A percentile compares a stretch with the other conserved stretches of the same genome.
phyloP scores from a whole-genome alignment of 768 basidiomycete genomes.

The Trametes meyenii region DNA sequence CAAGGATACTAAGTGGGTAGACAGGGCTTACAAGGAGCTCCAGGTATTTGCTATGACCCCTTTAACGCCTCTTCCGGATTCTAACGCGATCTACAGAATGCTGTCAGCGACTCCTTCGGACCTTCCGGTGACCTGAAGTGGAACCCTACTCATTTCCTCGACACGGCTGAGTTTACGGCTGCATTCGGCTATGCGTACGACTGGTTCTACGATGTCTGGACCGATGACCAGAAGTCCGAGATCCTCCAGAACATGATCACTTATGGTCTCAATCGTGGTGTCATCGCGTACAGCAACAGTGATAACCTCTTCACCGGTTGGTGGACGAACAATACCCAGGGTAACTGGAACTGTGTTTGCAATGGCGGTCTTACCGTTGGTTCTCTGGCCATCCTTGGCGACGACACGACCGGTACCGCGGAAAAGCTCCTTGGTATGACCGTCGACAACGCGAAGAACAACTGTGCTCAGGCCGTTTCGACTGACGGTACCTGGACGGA shows the following conservation, averaged over 20 bases:
- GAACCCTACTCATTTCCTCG: slow-evolving; percentile 93
- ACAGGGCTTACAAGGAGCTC: slow-evolving; percentile 83
- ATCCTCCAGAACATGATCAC: slow-evolving; percentile 75
- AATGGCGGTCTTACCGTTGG: slow-evolving; percentile 89
- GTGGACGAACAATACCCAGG: slow-evolving; percentile 76
- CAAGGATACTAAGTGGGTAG: slow-evolving; percentile 89
- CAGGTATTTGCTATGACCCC: slow-evolving; percentile 56
- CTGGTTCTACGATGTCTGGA: slow-evolving; percentile 91
- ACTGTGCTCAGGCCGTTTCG: slow-evolving; percentile 67
- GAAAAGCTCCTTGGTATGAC: slow-evolving; percentile 65
- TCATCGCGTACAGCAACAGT: slow-evolving; percentile 29
- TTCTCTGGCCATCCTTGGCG: slow-evolving; percentile 86
- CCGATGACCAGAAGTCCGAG: slow-evolving; percentile 63
- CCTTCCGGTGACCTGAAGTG: slow-evolving; percentile 63
- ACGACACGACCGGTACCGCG: slow-evolving; percentile 78
- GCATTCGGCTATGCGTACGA: slow-evolving; percentile 95
- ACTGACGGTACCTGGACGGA: slow-evolving; percentile 92
- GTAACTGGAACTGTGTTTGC: slow-evolving; percentile 99
- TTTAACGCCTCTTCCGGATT: neutral
- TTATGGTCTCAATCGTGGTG: slow-evolving; percentile 75
- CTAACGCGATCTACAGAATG: slow-evolving; percentile 52
- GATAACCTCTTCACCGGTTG: slow-evolving; percentile 52
- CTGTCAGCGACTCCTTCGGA: slow-evolving; percentile 67
- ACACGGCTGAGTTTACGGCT: slow-evolving; percentile 84
- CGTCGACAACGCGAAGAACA: slow-evolving; percentile 70